Base-by-base conservation (phyloP, 805 yeast species). In the Candida qinlingensis region DNA sequence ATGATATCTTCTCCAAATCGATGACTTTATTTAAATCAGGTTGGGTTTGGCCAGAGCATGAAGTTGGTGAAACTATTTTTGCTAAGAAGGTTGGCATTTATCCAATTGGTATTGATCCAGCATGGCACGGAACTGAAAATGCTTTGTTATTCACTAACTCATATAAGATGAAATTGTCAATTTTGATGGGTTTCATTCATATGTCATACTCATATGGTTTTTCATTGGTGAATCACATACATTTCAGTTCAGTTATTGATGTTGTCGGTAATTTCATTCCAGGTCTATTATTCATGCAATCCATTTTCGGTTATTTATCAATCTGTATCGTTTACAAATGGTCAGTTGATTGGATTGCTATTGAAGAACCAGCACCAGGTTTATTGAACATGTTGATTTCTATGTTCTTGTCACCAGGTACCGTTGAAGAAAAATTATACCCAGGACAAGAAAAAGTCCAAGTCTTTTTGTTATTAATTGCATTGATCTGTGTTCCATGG, bases 41-140 rank as follows among this genome's bases (percentile, higher is more conserved):
- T 34, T 94, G 99, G 98, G 74, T 76, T 60, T 94, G 96, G 96
- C 97, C 97, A 13, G 78, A 77, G 46, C 67, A 74, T 47, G 72
- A 80, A 56, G 73, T 70, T 47, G 96, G 96, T 30, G 87, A 87
- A 39, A 63, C 81, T 5, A 76, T 91, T 47, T 74, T 72, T 44
- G 97, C 92, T 7, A 73, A 74, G 38, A 75, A 78, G 58, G 72
- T 73, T 12, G 87, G 92, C 12, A 81, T 80, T 11, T 94, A 94
- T 62, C 70, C 83, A 6, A 72, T 92, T 64, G 99, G 99, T 50
- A 69, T 94, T 45, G 99, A 94, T 69, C 87, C 85, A 53, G 87
- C 85, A 11, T 94, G 99, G 99, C 99, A 94, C 67, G 97, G 97
- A n/a, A 79, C 98, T 41, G 99, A 94, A 56, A 94, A 94, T 72